Base-by-base conservation (phyloP, 371 early-diverging fungal species). In the Rhizopus microsporus region DNA sequence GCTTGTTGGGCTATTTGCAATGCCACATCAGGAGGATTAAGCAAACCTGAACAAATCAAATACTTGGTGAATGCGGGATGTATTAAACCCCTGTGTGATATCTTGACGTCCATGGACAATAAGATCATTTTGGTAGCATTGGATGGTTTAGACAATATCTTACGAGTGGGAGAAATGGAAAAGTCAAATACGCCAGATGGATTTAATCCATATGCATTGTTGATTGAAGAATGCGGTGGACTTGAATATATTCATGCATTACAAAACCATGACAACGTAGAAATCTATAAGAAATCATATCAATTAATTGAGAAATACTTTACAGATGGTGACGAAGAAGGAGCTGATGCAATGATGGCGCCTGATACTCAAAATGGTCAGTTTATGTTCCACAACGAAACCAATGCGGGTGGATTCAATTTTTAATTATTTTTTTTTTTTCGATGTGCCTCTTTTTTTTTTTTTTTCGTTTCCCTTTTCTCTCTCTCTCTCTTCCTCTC, bases 1-100 rank as follows among this genome's bases (percentile, higher is more conserved):
- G 99, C 99, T 4, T 98, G 98, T 82, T 99, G 99, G 99, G 99
- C 99, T 45, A 88, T 99, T 51, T 94, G 96, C 15, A 99, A 99
- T 71, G 99, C 99, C 16, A 97, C 97, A 0, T 92, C 96, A 5
- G 94, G 95, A 32, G 95, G 94, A 16, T 69, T 95, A 15, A 84
- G 83, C 62, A 85, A 89, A 71, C 96, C 97, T 12, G 92, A 93
- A 9, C 96, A 95, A 65, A 89, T 94, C 51, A 81, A 84, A 67
- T 94, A 95, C 73, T 79, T 99, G 31, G 96, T 98, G 35, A 71
- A 82, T 38, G 89, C 91, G 62, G 97, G 97, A 13, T 87, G 92
- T 72, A 96, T 99, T 71, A 91, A 89, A 68, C 98, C 99, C 7
- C 78, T 99, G 44, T 93, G 96, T 73, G 95, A 97, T 66, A 84